Conservation (phyloP, 148 eudicot species). For the Nepenthes gracilis region DNA sequence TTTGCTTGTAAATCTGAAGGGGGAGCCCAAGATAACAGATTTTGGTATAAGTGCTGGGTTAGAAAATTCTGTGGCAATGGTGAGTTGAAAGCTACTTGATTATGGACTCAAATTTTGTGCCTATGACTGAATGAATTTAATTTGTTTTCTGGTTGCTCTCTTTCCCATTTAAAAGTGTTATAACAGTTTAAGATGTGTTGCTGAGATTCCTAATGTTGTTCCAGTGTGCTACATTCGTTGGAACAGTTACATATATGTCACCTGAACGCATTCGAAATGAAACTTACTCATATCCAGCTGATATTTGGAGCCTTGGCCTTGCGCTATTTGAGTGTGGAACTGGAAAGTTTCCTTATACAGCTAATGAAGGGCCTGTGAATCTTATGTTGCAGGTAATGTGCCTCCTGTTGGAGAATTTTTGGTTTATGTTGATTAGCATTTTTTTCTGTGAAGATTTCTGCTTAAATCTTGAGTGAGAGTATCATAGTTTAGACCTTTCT, state of each 20-base stretch:
- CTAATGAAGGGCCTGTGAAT: constrained; percentile 87
- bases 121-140: background rate
- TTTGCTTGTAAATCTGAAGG: constrained; percentile 87
- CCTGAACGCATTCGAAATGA: constrained; percentile 96
- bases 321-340: constrained; percentile 97
- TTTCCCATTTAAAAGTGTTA: background rate
- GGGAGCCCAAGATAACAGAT: constrained; percentile 97
- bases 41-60: constrained; percentile 98
- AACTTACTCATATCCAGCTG: constrained; percentile 93
- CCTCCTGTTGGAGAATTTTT: background rate
- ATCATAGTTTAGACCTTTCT: no score
- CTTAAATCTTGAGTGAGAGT: no score
- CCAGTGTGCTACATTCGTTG: constrained; percentile 98
- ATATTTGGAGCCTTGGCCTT: constrained; percentile 99
- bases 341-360: constrained; percentile 80
- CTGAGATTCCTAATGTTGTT: constrained; percentile 10
- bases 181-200: background rate
- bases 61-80: constrained; percentile 98
- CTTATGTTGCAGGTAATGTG: constrained; percentile 79
- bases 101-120: background rate
- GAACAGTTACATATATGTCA: constrained; percentile 97
- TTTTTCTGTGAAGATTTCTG: background rate
- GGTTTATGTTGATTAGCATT: background rate
- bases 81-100: constrained; percentile 12
- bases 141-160: background rate